Conservation (phyloP, 495 filamentous ascomycete species). For the Cladorrhinum samala region DNA sequence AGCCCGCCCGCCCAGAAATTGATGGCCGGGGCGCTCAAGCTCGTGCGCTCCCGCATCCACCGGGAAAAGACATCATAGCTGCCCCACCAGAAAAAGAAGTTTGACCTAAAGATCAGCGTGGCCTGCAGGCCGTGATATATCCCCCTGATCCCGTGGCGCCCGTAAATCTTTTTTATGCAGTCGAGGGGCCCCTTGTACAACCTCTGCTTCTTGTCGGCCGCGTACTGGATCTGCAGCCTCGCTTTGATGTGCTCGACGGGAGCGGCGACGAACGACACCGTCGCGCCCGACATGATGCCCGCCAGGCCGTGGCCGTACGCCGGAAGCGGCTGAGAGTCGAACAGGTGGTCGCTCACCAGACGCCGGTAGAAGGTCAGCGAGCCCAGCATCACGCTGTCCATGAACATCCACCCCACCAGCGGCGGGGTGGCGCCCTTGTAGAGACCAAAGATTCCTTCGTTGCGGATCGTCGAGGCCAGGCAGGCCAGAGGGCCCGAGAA, state of each 20-base stretch:
- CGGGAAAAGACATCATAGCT: slow-evolving; percentile 79
- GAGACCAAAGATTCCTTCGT: slow-evolving; percentile 71
- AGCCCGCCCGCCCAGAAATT: slow-evolving; percentile 98
- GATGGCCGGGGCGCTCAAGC: slow-evolving; percentile 67
- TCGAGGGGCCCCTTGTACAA: slow-evolving; percentile 84
- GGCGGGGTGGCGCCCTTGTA: slow-evolving; percentile 93
- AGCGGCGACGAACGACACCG: slow-evolving; percentile 85
- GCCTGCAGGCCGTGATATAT: slow-evolving; percentile 79
- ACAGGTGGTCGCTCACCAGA: slow-evolving; percentile 70
- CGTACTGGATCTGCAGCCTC: slow-evolving; percentile 86
- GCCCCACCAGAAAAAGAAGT: slow-evolving; percentile 98
- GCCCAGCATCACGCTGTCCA: slow-evolving; percentile 94
- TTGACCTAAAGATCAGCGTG: slow-evolving; percentile 81
- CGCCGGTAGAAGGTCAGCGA: slow-evolving; percentile 84
- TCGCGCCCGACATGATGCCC: slow-evolving; percentile 79
- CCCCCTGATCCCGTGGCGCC: slow-evolving; percentile 64
- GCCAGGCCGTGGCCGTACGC: slow-evolving; percentile 78
- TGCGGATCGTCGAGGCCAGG: slow-evolving; percentile 67
- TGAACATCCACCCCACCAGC: slow-evolving; percentile 94
- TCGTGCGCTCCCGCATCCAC: slow-evolving; percentile 57
- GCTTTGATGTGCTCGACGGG: slow-evolving; percentile 97
- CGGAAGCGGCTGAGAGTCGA: slow-evolving; percentile 59
- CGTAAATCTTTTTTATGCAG: slow-evolving; percentile 62
- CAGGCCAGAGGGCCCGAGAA: slow-evolving; percentile 89
- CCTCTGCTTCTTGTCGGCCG: slow-evolving; percentile 62